Conservation (phyloP, 2,329 filamentous ascomycete genomes). For the Fusarium veterinarium region DNA sequence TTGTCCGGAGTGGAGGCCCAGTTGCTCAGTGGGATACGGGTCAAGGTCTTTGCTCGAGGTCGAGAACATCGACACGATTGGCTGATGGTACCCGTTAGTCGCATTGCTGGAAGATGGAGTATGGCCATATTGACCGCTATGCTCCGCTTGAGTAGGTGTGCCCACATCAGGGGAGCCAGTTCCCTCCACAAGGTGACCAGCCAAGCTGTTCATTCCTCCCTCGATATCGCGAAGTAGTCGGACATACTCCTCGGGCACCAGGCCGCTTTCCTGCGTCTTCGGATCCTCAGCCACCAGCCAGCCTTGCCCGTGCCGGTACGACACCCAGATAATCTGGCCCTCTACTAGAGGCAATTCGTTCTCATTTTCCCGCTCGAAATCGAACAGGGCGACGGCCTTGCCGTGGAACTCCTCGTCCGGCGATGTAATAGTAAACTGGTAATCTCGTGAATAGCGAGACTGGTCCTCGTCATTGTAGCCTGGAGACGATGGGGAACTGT, state of each 20-base stretch:
- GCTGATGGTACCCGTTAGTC: slow-evolving; percentile 75
- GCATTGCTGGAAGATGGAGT: slow-evolving; percentile 58
- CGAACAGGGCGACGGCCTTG: slow-evolving; percentile 93
- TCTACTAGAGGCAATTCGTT: slow-evolving; percentile 94
- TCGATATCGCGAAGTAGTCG: slow-evolving; percentile 92
- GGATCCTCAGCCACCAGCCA: slow-evolving; percentile 98
- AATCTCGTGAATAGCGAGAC: slow-evolving; percentile 88
- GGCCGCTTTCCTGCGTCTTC: slow-evolving; percentile 90
- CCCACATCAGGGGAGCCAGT: slow-evolving; percentile 65
- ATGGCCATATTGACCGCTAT: slow-evolving; percentile 59
- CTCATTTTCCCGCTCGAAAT: slow-evolving; percentile 94
- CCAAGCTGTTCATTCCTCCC: slow-evolving; percentile 82
- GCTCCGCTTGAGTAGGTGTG: slow-evolving; percentile 72
- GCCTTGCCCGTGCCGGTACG: slow-evolving; percentile 94
- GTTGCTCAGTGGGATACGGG: slow-evolving; percentile 73
- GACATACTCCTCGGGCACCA: slow-evolving; percentile 97
- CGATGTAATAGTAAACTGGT: slow-evolving; percentile 93
- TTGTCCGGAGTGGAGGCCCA: slow-evolving; percentile 72
- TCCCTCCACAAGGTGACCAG: slow-evolving; percentile 67
- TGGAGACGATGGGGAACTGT: slow-evolving; percentile 70
- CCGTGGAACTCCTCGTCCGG: slow-evolving; percentile 98
- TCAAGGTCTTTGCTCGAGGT: slow-evolving; percentile 77
- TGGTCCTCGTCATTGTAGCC: slow-evolving; percentile 72
- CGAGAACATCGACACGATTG: slow-evolving; percentile 75
- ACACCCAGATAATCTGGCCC: slow-evolving; percentile 96